phyloP scores from a whole-genome alignment of 1,139 yeast genomes.

The Yamadazyma siamensis region DNA sequence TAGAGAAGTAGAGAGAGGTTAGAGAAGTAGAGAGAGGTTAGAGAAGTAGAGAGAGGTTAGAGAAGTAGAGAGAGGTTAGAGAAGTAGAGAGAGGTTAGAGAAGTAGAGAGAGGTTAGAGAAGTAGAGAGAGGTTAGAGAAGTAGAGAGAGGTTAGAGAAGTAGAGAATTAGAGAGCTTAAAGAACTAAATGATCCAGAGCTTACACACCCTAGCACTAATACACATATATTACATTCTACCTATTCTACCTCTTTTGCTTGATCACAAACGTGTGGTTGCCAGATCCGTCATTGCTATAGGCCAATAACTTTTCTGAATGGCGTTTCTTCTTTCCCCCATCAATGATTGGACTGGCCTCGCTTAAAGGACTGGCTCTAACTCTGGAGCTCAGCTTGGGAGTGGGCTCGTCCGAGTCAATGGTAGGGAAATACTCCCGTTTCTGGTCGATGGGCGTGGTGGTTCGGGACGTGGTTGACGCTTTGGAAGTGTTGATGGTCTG shows the following conservation, averaged over 20 bases:
- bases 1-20: no score
- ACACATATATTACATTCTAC: no score
- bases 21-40: no score
- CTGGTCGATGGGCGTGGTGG: constrained; percentile 13
- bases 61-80: no score
- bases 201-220: no score
- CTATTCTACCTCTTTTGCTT: constrained; percentile 30
- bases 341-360: constrained; percentile 24
- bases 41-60: no score
- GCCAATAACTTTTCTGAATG: constrained; percentile 36
- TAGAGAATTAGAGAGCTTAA: no score
- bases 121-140: no score
- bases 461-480: constrained; percentile 8
- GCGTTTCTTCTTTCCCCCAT: constrained; percentile 19
- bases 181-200: no score
- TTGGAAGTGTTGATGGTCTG: constrained; percentile 7
- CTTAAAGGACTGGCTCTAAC: constrained; percentile 24
- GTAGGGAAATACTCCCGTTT: constrained; percentile 13
- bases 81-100: no score
- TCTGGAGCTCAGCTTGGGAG: constrained; percentile 21
- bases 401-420: constrained; percentile 8
- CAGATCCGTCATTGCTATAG: constrained; percentile 42
- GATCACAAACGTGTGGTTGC: constrained; percentile 39
- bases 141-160: no score
- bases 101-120: no score